These are phyloP conservation scores for Saccharum officinarum DNA, from an alignment of 176 grass and related monocot species.

Conservation along the genomic window DNA sequence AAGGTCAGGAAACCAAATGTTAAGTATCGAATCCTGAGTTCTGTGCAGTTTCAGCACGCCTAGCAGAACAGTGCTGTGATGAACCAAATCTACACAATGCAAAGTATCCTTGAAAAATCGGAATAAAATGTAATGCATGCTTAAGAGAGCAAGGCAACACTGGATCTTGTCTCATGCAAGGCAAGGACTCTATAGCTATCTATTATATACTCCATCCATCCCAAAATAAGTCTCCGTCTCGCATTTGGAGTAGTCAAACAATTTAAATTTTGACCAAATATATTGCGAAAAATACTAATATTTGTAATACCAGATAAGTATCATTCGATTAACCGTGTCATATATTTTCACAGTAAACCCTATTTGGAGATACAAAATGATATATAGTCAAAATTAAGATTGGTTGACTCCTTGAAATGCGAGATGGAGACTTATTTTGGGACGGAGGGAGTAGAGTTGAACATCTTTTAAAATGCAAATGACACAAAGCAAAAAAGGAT, in stretches of 20 bases:
- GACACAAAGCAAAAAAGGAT: background rate
- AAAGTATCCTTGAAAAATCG: background rate
- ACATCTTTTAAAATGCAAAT: background rate
- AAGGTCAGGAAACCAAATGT: conserved; percentile 10
- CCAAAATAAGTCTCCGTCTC: background rate
- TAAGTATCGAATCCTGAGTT: background rate
- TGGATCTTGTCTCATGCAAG: background rate
- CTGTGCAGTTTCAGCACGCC: background rate
- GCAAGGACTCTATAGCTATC: background rate
- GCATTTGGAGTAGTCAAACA: no score
- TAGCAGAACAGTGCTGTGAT: background rate
- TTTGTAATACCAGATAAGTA: no score
- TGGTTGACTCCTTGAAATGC: no score
- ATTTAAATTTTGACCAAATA: no score
- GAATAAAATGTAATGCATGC: background rate
- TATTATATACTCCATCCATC: background rate
- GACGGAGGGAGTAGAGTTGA: background rate
- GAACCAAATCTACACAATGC: background rate
- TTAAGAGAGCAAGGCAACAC: background rate
- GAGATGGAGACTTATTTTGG: background rate
- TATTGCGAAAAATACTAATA: no score
- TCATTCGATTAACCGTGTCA: no score
- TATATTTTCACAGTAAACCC: no score
- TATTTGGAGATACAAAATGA: background rate
- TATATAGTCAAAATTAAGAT: background rate